phyloP scores from a whole-genome alignment of 495 filamentous ascomycete genomes.

The Xylaria palmicola region DNA sequence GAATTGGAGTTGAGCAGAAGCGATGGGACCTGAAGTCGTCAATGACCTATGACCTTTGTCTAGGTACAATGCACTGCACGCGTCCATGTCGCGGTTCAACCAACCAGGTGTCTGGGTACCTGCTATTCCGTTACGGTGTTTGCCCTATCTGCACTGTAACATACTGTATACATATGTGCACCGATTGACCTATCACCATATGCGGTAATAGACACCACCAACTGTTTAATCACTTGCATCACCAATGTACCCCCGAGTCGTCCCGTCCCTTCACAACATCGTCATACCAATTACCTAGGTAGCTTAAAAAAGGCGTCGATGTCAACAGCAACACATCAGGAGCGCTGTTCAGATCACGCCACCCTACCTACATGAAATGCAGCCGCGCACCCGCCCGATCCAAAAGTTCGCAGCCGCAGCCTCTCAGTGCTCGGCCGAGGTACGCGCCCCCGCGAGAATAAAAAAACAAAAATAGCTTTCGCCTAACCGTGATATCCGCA shows the following conservation, averaged over 20 bases:
- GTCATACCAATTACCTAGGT: neutral
- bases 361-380: conserved; percentile 31
- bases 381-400: conserved; percentile 64
- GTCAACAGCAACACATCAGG: no score
- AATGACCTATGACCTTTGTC: no score
- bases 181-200: neutral
- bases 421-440: conserved; percentile 81
- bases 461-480: no score
- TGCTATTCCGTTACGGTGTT: neutral
- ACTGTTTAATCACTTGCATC: conserved; percentile 3
- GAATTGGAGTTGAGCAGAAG: neutral
- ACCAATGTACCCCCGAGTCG: neutral
- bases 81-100: conserved; percentile 12
- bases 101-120: neutral
- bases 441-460: no score
- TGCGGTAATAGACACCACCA: neutral
- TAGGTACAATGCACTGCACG: no score
- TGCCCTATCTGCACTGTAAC: neutral
- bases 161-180: neutral
- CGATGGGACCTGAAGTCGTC: neutral
- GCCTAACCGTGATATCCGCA: conserved; percentile 37
- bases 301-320: no score
- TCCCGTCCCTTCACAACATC: neutral
- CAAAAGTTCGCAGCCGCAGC: conserved; percentile 83
- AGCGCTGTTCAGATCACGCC: no score